Conservation (phyloP, 257 asterid species). For the Jacaranda copaia region DNA sequence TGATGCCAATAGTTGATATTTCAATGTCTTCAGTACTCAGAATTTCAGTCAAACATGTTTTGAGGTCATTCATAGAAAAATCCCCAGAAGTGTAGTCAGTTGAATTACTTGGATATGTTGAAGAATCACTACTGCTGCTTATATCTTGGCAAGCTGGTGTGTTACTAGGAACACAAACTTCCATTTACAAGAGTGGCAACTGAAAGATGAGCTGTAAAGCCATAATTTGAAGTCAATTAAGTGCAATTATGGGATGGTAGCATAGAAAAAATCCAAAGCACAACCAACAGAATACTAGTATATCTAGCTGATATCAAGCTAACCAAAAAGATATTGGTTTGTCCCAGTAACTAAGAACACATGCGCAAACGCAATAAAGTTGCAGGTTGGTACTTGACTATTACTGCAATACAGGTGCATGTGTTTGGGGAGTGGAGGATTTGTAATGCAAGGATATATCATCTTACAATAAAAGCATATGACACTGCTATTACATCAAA, state of each 20-base stretch:
- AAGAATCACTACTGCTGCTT: slow-evolving; percentile 34
- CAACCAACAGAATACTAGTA: not conserved
- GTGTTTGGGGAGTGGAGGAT: not conserved
- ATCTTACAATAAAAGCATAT: not conserved
- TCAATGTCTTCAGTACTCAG: slow-evolving; percentile 33
- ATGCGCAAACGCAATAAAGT: not conserved
- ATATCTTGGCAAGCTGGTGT: slow-evolving; percentile 35
- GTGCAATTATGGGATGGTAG: not conserved
- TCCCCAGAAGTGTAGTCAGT: slow-evolving; percentile 23
- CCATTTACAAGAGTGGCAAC: slow-evolving; percentile 45
- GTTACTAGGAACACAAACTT: slow-evolving; percentile 33
- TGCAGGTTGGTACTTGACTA: not conserved
- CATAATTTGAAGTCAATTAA: slow-evolving; percentile 14
- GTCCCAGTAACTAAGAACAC: no score
- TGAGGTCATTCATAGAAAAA: slow-evolving; percentile 42
- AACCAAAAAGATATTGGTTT: not conserved
- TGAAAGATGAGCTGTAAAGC: slow-evolving; percentile 33
- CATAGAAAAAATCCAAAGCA: slow-evolving; percentile 3
- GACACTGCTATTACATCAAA: not conserved
- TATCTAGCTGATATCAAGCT: not conserved
- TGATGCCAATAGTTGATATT: slow-evolving; percentile 27
- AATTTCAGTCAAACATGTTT: slow-evolving; percentile 42
- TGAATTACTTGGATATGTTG: slow-evolving; percentile 28
- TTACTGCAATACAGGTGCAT: not conserved
- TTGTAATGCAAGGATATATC: not conserved